Base-by-base conservation (phyloP, 2,329 filamentous ascomycete genomes). In the Fusarium chuoi region DNA sequence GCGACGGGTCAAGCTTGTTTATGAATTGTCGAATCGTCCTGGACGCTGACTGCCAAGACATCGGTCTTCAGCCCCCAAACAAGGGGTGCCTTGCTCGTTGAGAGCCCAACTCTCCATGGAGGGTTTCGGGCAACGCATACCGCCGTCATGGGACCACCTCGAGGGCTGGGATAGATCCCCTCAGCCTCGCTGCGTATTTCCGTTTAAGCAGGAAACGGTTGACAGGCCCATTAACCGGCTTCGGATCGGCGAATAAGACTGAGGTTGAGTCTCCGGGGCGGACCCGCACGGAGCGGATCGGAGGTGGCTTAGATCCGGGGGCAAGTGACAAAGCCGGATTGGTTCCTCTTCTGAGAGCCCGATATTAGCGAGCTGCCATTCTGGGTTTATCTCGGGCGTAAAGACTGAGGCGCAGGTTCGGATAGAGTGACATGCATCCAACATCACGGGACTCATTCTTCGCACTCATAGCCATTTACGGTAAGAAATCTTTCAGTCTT, bases 251-350 rank as follows among this genome's bases (percentile, higher is more conserved):
- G 74, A 77, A 77, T 71, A 61, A 72, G 65, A 62, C 57, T 54
- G 59, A 42, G 38, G 45, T 39, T 45, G 63, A 55, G 42, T 44
- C 36, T 60, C 74, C 65, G 41, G 41, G 24, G 61, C 39, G 66
- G 71, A 55, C 58, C 70, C 68, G 35, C 52, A 56, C 74, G 63
- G 75, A 57, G 62, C 72, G 58, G 60, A 64, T 52, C 68, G 70
- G 64, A 38, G 73, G 75, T 77, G 76, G 76, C 76, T 78, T 69
- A 68, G 75, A 66, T 76, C 75, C 61, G 65, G 74, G 59, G 63
- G 45, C 39, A 48, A 54, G 24, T 35, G 36, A 61, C 17, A 54
- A 33, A 26, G 24, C 14, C 22, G 36, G 46, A 60, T 67, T 52
- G 52, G 66, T 26, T 52, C 48, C 28, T 35, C 33, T 33, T 44